Evolutionary conservation across 495 filamentous ascomycete species (phyloP), one percentile per base, ranked within the genome.

Genomic region (Astrocystis sublimbata): DNA sequence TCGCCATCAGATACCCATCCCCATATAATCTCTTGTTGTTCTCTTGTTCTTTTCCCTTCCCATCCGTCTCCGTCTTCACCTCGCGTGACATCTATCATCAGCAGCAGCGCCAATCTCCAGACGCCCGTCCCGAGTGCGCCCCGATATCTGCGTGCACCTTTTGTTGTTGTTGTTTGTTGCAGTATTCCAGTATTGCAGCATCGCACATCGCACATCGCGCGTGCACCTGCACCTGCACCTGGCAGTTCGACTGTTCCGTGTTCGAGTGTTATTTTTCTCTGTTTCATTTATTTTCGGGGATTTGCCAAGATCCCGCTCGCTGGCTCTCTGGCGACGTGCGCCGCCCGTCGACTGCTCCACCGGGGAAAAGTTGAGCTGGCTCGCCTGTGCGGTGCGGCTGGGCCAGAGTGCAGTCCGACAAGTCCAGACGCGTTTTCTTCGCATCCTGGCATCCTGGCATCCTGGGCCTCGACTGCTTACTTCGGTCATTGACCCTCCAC

Each of bases 391-490:
- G n/a, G n/a, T n/a, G n/a, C n/a, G n/a, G n/a, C n/a, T n/a, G n/a
- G n/a, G n/a, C n/a, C n/a, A n/a, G n/a, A n/a, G n/a, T n/a, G n/a
- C n/a, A n/a, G n/a, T n/a, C n/a, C 61, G 65, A 62, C 38, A 30
- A 43, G 66, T 71, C 68, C 49, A 43, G 71, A 73, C 68, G 68
- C 68, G 71, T 73, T 73, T 73, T 71, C 68, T 60, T 61, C 51
- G 60, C 60, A 62, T 62, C 42, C 30, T 41, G 33, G 6, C 8
- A 3, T 36, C 33, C 33, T 36, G 33, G 6, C 33, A 36, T 36
- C 6, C 30, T 35, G 30, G 28, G 40, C 41, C 50, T 45, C 38
- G 42, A 38, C 41, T 53, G n/a, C 57, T 53, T 66, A 56, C 64
- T 52, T 50, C 64, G 60, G 58, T 58, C 70, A 71, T 71, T 63